Conservation (phyloP, 345 rosid species). For the Citrus sp. region DNA sequence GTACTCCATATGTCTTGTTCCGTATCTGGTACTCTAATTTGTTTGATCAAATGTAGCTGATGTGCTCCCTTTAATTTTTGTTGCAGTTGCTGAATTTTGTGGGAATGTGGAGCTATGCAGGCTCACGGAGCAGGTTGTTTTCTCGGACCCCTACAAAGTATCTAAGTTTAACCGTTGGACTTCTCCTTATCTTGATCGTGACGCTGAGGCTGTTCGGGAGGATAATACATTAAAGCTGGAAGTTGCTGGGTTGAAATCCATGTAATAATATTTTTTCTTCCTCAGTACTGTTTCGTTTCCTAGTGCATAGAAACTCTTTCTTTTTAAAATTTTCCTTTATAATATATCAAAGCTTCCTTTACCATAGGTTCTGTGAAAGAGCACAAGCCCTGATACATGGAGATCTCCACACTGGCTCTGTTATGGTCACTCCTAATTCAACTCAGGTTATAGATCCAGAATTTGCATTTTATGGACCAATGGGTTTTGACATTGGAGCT, state of each 20-base stretch:
- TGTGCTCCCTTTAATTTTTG: slow-evolving; percentile 15
- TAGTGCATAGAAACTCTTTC: no score
- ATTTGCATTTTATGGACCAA: slow-evolving; percentile 88
- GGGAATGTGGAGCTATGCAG: slow-evolving; percentile 94
- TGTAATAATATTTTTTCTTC: slow-evolving; percentile 36
- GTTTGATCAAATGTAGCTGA: slow-evolving; percentile 15
- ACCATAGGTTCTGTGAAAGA: slow-evolving; percentile 87
- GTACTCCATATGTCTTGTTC: neutral
- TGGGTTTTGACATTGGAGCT: slow-evolving; percentile 95
- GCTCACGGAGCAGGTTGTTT: slow-evolving; percentile 92
- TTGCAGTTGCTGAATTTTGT: slow-evolving; percentile 89
- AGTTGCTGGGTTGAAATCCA: slow-evolving; percentile 84
- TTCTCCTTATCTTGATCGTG: slow-evolving; percentile 82
- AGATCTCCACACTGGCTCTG: slow-evolving; percentile 93
- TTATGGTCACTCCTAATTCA: slow-evolving; percentile 86
- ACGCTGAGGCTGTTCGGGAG: slow-evolving; percentile 73
- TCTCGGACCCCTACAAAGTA: slow-evolving; percentile 85
- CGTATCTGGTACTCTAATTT: neutral
- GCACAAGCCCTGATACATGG: slow-evolving; percentile 91
- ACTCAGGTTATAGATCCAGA: slow-evolving; percentile 96
- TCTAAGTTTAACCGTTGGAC: slow-evolving; percentile 75
- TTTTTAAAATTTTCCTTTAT: neutral
- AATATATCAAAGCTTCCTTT: slow-evolving; percentile 5
- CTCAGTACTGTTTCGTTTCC: neutral
- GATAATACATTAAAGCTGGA: slow-evolving; percentile 71